Base-by-base conservation (phyloP, 129 eudicot species). In the Flaveria robusta region DNA sequence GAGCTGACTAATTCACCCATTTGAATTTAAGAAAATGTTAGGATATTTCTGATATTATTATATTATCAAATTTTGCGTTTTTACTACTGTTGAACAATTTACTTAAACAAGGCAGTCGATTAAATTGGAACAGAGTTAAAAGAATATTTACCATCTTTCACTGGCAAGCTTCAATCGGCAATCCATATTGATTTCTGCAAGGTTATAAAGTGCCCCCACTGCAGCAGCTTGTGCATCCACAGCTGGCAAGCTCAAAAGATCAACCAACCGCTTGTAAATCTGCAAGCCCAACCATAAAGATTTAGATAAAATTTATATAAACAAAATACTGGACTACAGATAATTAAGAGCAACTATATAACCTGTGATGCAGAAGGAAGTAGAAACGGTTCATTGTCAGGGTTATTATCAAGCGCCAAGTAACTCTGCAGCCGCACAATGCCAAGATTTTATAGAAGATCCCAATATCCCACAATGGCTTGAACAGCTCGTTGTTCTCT, bases 211-310 rank as follows among this genome's bases (percentile, higher is more conserved):
- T 51, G 99, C 99, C 72, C 99, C 99, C 46, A 95, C 89, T 19
- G 99, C 96, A 70, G 97, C 99, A 45, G 96, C 97, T 84, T 95
- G 99, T 70, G 99, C 94, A 74, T 95, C 97, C n/a, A 74, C 77
- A 42, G 89, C 89, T 66, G 96, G 97, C 34, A 88, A 74, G 87
- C 97, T 95, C 89, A 95, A 85, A 46, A 95, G 88, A 83, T 95
- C 99, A 43, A 95, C 88, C 75, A 95, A 78, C 54, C 97, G 88
- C 81, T 78, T 89, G 80, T 95, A 91, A 2, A 95, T 86, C 97
- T 95, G 90, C 78, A 76, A 42, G 20, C 9, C 63, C 51, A 15
- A 77, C 49, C 49, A 79, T 7, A 46, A 49, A 26, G 54, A 1
- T 16, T 74, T 50, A n/a, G 51, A 55, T 11, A 16, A 42, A 71